Conservation (phyloP, 257 asterid genomes). For the Solanum pinnatisectum region DNA sequence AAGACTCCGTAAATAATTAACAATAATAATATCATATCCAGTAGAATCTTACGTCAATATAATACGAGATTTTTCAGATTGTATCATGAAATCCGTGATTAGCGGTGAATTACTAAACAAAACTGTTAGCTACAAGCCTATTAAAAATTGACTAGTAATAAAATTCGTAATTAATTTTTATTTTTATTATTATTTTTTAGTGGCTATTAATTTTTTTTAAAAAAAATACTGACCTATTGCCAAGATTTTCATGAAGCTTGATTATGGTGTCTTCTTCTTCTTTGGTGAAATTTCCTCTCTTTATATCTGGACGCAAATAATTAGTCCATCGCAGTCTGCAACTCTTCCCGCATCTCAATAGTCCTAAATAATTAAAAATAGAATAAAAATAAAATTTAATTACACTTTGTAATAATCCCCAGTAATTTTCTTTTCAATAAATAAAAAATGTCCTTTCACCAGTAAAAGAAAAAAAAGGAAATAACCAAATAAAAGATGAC, state of each 20-base stretch:
- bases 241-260: conserved; percentile 2
- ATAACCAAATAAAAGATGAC: background rate
- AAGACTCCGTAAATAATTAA: background rate
- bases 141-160: background rate
- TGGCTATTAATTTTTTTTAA: background rate
- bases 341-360: conserved; percentile 10
- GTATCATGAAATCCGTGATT: background rate
- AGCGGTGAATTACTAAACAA: background rate
- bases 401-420: background rate
- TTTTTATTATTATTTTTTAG: background rate
- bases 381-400: background rate
- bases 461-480: background rate
- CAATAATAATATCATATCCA: background rate
- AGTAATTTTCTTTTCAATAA: background rate
- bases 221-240: background rate
- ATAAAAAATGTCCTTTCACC: background rate
- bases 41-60: background rate
- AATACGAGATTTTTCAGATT: too few relatives aligned
- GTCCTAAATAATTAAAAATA: background rate
- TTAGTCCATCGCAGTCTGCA: conserved; percentile 9
- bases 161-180: background rate
- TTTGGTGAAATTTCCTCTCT: conserved; percentile 5
- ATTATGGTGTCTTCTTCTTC: conserved; percentile 9
- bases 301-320: conserved; percentile 7
- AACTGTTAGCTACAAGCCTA: background rate